These are phyloP conservation scores for Trichoderma erinaceum DNA, from an alignment of 495 filamentous ascomycete genomes.

Conservation along the genomic window DNA sequence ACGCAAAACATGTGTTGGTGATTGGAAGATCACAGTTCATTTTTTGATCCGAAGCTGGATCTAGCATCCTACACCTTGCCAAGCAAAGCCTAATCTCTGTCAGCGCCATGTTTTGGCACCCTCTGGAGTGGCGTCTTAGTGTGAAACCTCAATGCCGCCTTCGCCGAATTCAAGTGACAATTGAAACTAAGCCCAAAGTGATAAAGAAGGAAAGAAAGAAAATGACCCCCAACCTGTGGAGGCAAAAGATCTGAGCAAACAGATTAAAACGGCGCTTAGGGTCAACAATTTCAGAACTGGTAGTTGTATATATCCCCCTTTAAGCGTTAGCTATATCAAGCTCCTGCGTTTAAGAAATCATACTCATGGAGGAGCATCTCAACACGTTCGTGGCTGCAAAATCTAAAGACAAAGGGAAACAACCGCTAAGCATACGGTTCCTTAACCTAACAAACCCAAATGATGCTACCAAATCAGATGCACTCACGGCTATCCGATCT, in stretches of 20 bases:
- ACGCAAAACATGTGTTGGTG: not conserved
- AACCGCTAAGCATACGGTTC: not conserved
- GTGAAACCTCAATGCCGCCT: not conserved
- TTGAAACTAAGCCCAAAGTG: not conserved
- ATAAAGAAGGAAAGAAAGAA: not conserved
- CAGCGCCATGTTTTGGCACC: not conserved
- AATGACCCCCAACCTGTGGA: not conserved
- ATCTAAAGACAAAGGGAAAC: not conserved
- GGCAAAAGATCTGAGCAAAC: not conserved
- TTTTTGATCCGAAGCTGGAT: not conserved
- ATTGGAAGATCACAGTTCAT: not conserved
- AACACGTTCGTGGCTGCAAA: not conserved
- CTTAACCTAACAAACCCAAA: not conserved
- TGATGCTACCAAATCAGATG: conserved; percentile 1
- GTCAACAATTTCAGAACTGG: not conserved
- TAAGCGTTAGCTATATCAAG: not conserved
- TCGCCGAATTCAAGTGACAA: not conserved
- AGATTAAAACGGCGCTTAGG: not conserved
- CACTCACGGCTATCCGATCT: not conserved
- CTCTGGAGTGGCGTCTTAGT: not conserved
- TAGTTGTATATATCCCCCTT: not conserved
- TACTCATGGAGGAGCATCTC: not conserved
- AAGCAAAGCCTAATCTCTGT: not conserved
- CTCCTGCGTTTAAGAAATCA: not conserved
- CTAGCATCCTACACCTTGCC: not conserved